Evolutionary conservation across 208 protist species (phyloP).

Genomic region (Giardia muris): DNA sequence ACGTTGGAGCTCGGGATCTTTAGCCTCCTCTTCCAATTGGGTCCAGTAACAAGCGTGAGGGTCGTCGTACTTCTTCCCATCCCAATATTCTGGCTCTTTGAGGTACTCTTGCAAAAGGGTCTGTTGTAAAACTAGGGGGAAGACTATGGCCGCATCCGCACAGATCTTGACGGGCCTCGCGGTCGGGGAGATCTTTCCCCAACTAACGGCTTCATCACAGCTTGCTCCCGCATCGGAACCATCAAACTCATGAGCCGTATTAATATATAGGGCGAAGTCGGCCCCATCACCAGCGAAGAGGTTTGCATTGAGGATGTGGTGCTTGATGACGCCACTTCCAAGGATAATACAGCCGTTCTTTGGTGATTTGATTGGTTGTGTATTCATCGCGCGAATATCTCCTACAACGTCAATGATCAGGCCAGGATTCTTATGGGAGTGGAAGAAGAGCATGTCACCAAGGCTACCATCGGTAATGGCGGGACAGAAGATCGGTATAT

Average conservation of each 20-base stretch:
- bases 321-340: constrained; percentile 87
- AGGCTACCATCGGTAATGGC: constrained; percentile 89
- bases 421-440: constrained; percentile 80
- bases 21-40: background rate
- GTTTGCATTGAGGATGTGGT: constrained; percentile 96
- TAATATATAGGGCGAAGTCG: constrained; percentile 84
- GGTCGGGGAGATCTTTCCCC: constrained; percentile 83
- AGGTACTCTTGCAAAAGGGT: constrained; percentile 35
- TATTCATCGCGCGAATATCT: constrained; percentile 86
- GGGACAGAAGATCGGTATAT: constrained; percentile 94
- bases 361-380: constrained; percentile 66
- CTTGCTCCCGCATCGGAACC: constrained; percentile 78
- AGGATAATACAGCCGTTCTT: constrained; percentile 89
- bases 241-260: constrained; percentile 85
- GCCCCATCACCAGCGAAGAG: constrained; percentile 91
- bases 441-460: constrained; percentile 99
- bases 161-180: constrained; percentile 86
- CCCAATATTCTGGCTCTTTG: background rate
- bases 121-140: constrained; percentile 80
- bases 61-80: background rate
- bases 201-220: constrained; percentile 95
- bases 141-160: constrained; percentile 76
- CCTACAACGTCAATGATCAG: constrained; percentile 76
- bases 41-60: background rate
- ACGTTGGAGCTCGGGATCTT: too few species aligned